phyloP scores from a whole-genome alignment of 345 rosid genomes.

The Arabis alpina region DNA sequence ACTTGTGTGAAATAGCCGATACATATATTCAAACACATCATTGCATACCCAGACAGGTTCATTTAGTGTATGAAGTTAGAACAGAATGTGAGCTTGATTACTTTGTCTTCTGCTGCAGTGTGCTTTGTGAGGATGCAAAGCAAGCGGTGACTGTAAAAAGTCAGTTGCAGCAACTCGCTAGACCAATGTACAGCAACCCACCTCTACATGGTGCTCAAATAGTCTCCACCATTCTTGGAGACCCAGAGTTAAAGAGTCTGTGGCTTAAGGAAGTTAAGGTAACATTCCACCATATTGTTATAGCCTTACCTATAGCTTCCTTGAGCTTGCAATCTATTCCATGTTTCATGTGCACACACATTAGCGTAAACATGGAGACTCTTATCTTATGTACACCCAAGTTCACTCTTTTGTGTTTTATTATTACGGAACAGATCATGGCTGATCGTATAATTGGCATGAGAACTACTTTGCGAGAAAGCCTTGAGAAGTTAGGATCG shows the following conservation, averaged over 20 bases:
- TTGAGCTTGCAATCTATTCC: conserved; percentile 10
- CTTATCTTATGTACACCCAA: background rate
- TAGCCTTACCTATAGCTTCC: conserved; percentile 3
- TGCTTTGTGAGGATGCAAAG: conserved; percentile 81
- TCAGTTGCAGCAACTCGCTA: conserved; percentile 95
- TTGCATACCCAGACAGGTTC: conserved; percentile 11
- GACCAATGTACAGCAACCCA: conserved; percentile 99
- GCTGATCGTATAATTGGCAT: conserved; percentile 96
- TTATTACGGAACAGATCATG: conserved; percentile 59
- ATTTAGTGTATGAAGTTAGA: conserved; percentile 3
- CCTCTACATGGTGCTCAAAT: conserved; percentile 88
- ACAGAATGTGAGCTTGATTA: conserved; percentile 4
- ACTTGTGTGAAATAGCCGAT: background rate
- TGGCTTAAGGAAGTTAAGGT: conserved; percentile 98
- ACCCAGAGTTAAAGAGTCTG: conserved; percentile 72
- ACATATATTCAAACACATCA: background rate
- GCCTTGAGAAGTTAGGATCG: conserved; percentile 85
- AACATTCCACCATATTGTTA: conserved; percentile 17
- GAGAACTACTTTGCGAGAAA: conserved; percentile 74
- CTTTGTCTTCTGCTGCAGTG: conserved; percentile 50
- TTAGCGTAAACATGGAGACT: conserved; percentile 1
- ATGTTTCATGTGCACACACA: conserved; percentile 16
- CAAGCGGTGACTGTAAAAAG: conserved; percentile 87
- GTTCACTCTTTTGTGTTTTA: conserved; percentile 10
- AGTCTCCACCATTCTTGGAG: conserved; percentile 80